Base-by-base conservation (phyloP, 495 filamentous ascomycete genomes). In the Hyphodiscus hymeniophilus region DNA sequence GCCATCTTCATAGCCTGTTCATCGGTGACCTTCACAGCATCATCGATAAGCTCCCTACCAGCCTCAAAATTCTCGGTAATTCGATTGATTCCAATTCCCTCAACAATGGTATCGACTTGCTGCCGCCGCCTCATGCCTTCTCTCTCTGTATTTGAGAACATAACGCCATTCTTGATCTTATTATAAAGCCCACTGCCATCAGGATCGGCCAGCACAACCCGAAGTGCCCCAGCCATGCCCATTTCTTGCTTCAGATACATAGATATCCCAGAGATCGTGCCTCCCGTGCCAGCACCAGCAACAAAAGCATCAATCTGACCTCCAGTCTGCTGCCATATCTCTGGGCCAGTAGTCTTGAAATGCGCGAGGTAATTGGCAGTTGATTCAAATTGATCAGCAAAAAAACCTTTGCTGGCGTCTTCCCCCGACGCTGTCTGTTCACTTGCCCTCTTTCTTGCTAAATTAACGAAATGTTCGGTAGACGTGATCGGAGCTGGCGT, bases 321-420 rank as follows among this genome's bases (percentile, higher is more conserved):
- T 5, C 73, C 73, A 20, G 85, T 88, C 65, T 99, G 92, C 1
- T 63, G 60, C 47, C 72, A 84, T 59, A 99, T 88, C 67, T 99
- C 92, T 0, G 92, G 91, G 0, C 90, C 92, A 1, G 94, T 97
- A 15, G 82, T 76, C 17, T 76, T 67, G 55, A 80, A 79, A 65
- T 99, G 92, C 2, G 94, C 89, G 31, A 73, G 65, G 75, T 80
- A 95, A 66, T 99, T 99, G 8, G 84, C 82, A 36, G 73, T 66
- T 43, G 82, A 91, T 65, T 99, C 92, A 65, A 99, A 99, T 60
- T 99, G 92, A 61, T 99, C 85, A 0, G 89, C 89, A 64, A 99
- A 99, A 65, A 91, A 92, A 12, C 92, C 92, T 17, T 66, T 61
- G 60, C 68, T 69, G 8, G 50, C 57, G 43, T 69, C 69, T 15